These are phyloP conservation scores for Cladosporium cucumerinum DNA, from an alignment of 2,329 filamentous ascomycete genomes.

Conservation along the genomic window DNA sequence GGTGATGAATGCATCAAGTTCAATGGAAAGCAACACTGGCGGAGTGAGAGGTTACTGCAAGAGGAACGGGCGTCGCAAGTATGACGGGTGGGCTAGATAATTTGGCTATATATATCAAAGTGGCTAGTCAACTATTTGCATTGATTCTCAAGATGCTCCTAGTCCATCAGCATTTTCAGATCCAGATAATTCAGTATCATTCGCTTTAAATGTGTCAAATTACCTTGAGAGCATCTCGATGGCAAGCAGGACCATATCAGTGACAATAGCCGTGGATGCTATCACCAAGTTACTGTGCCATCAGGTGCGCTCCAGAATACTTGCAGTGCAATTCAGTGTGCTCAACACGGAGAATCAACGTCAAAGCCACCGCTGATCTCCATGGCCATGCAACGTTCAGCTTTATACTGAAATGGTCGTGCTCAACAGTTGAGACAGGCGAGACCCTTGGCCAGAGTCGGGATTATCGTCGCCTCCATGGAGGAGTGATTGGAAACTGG, in stretches of 20 bases:
- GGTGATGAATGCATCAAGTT: slow-evolving; percentile 71
- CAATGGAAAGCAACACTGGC: slow-evolving; percentile 42
- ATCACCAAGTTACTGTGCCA: too few relatives aligned
- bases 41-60: neutral
- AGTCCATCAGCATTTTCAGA: neutral
- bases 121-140: neutral
- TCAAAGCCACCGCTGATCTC: too few relatives aligned
- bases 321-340: too few relatives aligned
- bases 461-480: neutral
- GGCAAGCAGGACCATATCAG: too few relatives aligned
- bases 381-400: neutral
- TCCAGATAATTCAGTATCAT: neutral
- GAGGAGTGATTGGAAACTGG: neutral
- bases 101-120: neutral
- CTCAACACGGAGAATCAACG: too few relatives aligned
- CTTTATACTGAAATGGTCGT: neutral
- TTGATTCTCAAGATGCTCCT: neutral
- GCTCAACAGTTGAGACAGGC: neutral
- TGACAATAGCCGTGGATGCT: too few relatives aligned
- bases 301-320: too few relatives aligned
- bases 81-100: neutral
- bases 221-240: too few relatives aligned
- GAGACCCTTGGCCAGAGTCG: neutral
- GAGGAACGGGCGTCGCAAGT: neutral
- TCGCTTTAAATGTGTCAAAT: neutral